phyloP scores from a whole-genome alignment of 352 stramenopile genomes.

The Globisporangium spiculum region DNA sequence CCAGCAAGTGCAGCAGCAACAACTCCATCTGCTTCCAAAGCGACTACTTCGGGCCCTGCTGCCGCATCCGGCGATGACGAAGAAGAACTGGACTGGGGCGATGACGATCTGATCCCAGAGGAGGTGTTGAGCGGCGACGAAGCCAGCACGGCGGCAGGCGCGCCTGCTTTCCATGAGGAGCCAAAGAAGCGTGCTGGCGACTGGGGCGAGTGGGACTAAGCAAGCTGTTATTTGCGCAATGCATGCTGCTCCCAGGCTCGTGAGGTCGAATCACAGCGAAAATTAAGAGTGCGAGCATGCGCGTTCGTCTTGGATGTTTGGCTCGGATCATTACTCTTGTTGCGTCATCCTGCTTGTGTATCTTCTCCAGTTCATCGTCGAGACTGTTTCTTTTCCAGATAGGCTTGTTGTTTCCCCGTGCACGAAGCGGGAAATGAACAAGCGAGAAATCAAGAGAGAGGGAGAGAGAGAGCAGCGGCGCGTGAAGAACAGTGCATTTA shows the following conservation, averaged over 20 bases:
- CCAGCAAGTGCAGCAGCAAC: neutral
- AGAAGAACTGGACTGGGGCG: slow-evolving; percentile 61
- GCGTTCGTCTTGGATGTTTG: neutral
- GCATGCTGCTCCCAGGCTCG: slow-evolving; percentile 3
- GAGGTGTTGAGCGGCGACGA: slow-evolving; percentile 17
- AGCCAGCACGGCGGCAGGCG: slow-evolving; percentile 18
- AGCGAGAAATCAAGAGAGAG: neutral
- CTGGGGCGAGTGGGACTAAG: slow-evolving; percentile 72
- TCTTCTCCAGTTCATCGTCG: neutral
- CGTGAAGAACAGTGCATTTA: slow-evolving; percentile 8
- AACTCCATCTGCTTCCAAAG: slow-evolving; percentile 1
- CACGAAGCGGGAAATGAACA: neutral
- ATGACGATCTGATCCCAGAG: slow-evolving; percentile 43
- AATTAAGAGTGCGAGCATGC: neutral
- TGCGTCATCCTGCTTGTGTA: neutral
- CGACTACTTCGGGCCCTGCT: neutral
- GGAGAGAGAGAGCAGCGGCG: neutral
- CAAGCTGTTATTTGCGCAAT: neutral
- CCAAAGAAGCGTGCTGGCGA: slow-evolving; percentile 47
- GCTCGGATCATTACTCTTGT: neutral
- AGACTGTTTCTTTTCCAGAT: neutral
- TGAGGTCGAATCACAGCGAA: slow-evolving; percentile 1
- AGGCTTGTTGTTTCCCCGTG: neutral
- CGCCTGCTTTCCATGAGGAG: slow-evolving; percentile 25
- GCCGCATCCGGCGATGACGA: slow-evolving; percentile 22